Evolutionary conservation across 768 basidiomycete species (phyloP), one percentile per base, ranked within the genome.

Genomic region (Trametes cubensis): DNA sequence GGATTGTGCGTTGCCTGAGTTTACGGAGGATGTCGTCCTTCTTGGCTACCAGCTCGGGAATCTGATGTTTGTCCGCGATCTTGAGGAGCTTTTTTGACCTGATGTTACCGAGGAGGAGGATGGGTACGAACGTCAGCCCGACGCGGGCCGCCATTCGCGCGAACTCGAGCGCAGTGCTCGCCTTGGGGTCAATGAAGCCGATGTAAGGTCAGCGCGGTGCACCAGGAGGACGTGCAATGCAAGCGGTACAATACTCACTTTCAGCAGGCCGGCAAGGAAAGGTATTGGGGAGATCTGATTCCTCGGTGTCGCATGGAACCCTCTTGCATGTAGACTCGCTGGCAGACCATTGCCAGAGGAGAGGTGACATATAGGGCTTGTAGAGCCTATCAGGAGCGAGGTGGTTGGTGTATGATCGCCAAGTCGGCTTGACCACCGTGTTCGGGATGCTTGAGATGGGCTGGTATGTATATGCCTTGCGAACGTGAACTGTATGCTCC

Each of bases 121-220:
- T 71, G 23, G 92, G 92, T 14, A 92, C 76, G 63, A 94, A 85
- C 0, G 90, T 92, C 34, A 94, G 78, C 0, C 84, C 86, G 53
- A 94, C 79, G 60, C 92, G 83, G 46, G 81, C 86, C 45, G 84
- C 83, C 8, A 86, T 90, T 50, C 87, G 83, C 17, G 85, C 83
- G n/a, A 88, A 44, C 68, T 89, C 86, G 52, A 94, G 77, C 0
- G 87, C 82, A n/a, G 85, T 81, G 4, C 92, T 91, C 1, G 88
- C 81, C 92, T 94, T 30, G 41, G 64, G 45, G 56, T 61, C 67
- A 48, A 63, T 64, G 65, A 51, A 62, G 50, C 60, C 25, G 40
- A 60, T 42, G 61, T 38, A 58, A 61, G 51, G 51, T 52, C 38
- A 42, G 40, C 51, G 58, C 60, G 41, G 39, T 20, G 11, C 15